phyloP scores from a whole-genome alignment of 1,284 basidiomycete species.

The Blastosporella zonata region DNA sequence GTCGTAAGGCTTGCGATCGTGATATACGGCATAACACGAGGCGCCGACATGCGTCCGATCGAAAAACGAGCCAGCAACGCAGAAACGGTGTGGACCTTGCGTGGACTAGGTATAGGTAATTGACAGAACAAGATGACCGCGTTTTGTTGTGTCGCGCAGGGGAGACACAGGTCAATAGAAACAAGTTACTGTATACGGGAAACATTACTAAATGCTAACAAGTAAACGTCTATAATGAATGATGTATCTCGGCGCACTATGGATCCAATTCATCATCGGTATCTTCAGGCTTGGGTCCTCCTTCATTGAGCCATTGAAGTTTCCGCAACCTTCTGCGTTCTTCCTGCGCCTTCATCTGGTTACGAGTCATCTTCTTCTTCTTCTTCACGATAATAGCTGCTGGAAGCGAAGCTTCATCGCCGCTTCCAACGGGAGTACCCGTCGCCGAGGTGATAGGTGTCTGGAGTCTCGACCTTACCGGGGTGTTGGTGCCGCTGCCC shows the following conservation, averaged over 20 bases:
- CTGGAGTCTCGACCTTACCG: slow-evolving; percentile 58
- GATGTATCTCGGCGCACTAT: background rate
- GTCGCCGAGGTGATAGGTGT: slow-evolving; percentile 62
- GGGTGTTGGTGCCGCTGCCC: slow-evolving; percentile 70
- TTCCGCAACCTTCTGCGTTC: slow-evolving; percentile 79
- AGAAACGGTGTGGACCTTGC: background rate
- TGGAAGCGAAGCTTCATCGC: slow-evolving; percentile 52
- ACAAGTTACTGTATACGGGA: background rate
- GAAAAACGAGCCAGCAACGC: background rate
- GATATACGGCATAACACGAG: background rate
- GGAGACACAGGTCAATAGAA: background rate
- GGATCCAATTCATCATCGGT: slow-evolving; percentile 58
- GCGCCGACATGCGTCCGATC: background rate
- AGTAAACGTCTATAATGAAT: background rate
- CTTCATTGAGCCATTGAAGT: slow-evolving; percentile 80
- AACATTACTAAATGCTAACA: slow-evolving; percentile 1
- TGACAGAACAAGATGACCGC: too few species aligned
- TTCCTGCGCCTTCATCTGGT: slow-evolving; percentile 86
- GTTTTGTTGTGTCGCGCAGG: too few species aligned
- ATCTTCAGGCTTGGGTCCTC: slow-evolving; percentile 78
- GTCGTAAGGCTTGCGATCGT: background rate
- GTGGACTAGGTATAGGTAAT: background rate
- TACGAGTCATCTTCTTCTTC: slow-evolving; percentile 91
- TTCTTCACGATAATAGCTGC: slow-evolving; percentile 54
- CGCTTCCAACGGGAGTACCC: slow-evolving; percentile 71